These are phyloP conservation scores for Cotoneaster glaucophyllus DNA, from an alignment of 306 rosid genomes.

Conservation along the genomic window DNA sequence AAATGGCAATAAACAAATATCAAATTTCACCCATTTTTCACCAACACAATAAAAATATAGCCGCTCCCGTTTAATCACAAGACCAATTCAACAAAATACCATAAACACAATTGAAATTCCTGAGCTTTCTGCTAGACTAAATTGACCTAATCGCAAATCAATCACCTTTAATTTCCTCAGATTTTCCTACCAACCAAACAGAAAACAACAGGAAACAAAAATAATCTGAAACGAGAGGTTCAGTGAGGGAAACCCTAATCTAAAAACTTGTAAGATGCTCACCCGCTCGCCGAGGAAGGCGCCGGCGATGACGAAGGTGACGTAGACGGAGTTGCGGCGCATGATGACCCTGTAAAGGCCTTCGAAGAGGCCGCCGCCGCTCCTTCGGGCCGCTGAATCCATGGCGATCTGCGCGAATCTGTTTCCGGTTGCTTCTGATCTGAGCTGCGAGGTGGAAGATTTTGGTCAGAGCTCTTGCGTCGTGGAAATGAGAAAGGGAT, in stretches of 20 bases:
- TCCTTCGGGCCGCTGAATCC: constrained; percentile 55
- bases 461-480: background rate
- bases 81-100: background rate
- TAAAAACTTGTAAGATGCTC: constrained; percentile 1
- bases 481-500: background rate
- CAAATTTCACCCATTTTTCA: background rate
- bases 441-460: constrained; percentile 24
- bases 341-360: constrained; percentile 67
- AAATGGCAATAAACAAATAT: background rate
- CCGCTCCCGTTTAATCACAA: background rate
- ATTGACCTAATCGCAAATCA: constrained; percentile 6
- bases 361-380: constrained; percentile 70
- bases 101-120: background rate
- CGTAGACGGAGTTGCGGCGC: constrained; percentile 90
- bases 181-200: background rate
- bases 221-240: background rate
- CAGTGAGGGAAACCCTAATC: background rate
- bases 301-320: constrained; percentile 82
- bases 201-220: background rate
- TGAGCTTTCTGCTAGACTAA: background rate
- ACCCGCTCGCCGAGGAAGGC: constrained; percentile 95
- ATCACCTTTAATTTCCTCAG: background rate
- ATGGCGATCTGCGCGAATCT: constrained; percentile 23
- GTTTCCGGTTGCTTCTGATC: background rate
- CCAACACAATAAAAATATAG: background rate